These are phyloP conservation scores for Kwoniella sp. DNA, from an alignment of 768 basidiomycete species.

Conservation along the genomic window DNA sequence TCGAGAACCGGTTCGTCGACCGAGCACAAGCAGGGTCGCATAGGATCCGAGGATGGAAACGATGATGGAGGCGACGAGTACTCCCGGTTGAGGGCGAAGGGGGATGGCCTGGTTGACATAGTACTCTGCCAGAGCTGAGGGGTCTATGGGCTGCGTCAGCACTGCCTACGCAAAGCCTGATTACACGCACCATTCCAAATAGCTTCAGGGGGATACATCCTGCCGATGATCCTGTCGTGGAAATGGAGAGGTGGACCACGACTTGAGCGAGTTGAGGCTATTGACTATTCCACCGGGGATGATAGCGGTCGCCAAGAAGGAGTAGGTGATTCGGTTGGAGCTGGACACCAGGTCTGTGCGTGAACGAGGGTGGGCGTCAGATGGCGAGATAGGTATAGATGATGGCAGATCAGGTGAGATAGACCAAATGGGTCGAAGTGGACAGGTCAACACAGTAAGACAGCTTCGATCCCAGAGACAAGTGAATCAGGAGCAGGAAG, in stretches of 20 bases:
- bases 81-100: conserved; percentile 41
- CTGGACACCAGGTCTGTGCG: no score
- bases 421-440: neutral
- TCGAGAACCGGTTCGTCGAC: conserved; percentile 38
- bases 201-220: conserved; percentile 25
- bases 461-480: neutral
- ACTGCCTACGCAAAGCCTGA: neutral
- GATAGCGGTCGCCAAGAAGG: neutral
- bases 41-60: conserved; percentile 51
- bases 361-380: neutral
- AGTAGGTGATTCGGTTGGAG: no score
- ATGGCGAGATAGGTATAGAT: neutral
- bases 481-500: neutral
- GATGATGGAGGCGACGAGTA: conserved; percentile 48
- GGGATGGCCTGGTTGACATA: conserved; percentile 39
- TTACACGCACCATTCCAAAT: conserved; percentile 41
- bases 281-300: conserved; percentile 5
- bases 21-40: conserved; percentile 48
- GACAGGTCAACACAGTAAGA: conserved; percentile 1
- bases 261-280: neutral
- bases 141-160: conserved; percentile 24
- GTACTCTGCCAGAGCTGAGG: conserved; percentile 38
- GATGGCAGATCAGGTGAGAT: neutral
- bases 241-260: neutral
- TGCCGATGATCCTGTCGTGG: neutral